Evolutionary conservation across 2,329 filamentous ascomycete genomes (phyloP).

Genomic region (Xylaria sp.): DNA sequence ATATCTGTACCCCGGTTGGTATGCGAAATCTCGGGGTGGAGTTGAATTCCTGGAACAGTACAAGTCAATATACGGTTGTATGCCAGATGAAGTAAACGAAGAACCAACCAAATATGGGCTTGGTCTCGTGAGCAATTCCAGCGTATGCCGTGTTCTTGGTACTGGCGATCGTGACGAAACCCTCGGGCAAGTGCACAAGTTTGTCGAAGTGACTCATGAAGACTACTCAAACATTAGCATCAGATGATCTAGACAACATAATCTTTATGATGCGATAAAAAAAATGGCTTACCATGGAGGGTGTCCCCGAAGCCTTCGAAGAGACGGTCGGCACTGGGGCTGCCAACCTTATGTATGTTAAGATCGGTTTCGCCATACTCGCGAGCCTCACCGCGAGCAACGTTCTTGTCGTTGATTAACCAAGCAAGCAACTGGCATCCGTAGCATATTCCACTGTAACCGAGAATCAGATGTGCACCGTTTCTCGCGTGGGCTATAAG

Average conservation of each 20-base stretch:
- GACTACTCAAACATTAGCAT: slow-evolving; percentile 51
- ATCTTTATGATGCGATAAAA: not conserved
- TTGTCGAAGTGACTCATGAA: slow-evolving; percentile 95
- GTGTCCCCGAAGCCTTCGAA: slow-evolving; percentile 80
- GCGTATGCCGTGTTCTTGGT: slow-evolving; percentile 83
- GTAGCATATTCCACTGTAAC: slow-evolving; percentile 66
- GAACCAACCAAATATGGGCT: slow-evolving; percentile 73
- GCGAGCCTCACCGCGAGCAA: slow-evolving; percentile 52
- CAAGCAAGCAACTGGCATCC: slow-evolving; percentile 74
- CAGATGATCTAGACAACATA: not conserved
- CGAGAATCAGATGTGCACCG: slow-evolving; percentile 17
- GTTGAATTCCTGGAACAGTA: slow-evolving; percentile 71
- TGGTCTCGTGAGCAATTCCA: slow-evolving; percentile 76
- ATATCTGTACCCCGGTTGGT: slow-evolving; percentile 44
- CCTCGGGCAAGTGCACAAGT: slow-evolving; percentile 76
- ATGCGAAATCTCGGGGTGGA: slow-evolving; percentile 81
- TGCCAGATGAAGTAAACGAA: not conserved
- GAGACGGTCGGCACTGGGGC: slow-evolving; percentile 72
- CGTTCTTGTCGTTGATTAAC: slow-evolving; percentile 72
- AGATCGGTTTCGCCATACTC: slow-evolving; percentile 80
- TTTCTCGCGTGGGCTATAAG: not conserved
- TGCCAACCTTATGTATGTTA: slow-evolving; percentile 65
- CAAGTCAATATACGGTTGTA: slow-evolving; percentile 20
- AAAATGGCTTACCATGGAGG: slow-evolving; percentile 58
- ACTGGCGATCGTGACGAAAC: slow-evolving; percentile 78